Evolutionary conservation across 2,329 filamentous ascomycete genomes (phyloP), one percentile per base, ranked within the genome.

Genomic region (Paraphaeosphaeria minitans): DNA sequence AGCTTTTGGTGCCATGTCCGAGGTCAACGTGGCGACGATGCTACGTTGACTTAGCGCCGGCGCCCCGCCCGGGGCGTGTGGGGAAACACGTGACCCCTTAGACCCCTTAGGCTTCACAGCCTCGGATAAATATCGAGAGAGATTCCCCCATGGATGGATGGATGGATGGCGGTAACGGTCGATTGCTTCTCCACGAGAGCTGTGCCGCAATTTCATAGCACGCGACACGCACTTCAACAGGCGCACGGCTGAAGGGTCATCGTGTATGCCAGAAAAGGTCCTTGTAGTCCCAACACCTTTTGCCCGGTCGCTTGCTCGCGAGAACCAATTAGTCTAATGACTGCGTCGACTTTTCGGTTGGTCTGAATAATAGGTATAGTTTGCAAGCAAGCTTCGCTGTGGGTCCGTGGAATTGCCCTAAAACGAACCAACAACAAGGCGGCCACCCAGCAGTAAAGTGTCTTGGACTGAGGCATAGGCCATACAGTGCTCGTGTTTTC

Each of bases 281-380:
- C 1, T 39, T 14, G 3, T 13, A 31, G 6, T 49, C 29, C 22
- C 46, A 57, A 57, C 54, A 55, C 51, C 51, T 48, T 54, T 60
- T 29, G 53, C 33, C 54, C 49, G 49, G 35, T 29, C 49, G 14
- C 16, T 13, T 50, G 31, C 12, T 12, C n/a, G 19, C 41, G 19
- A 9, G 41, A 43, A 5, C 41, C 41, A 22, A 43, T 10, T 19
- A 21, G 2, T 21, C 2, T 19, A 21, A 8, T 21, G 41, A 22
- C 39, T 19, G 2, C 10, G 13, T 21, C 19, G 19, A 12, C 19
- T 22, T 43, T 7, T 13, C 41, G 6, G 6, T 43, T 22, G 19
- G n/a, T 4, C 7, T 16, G 14, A 39, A n/a, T 39, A 16, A 7
- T 14, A 39, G 7, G 37, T 39, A 39, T 39, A 39, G 16, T 39